Evolutionary conservation across 192 early-diverging fungal genomes (phyloP).

Genomic region (Glomus cerebriforme): DNA sequence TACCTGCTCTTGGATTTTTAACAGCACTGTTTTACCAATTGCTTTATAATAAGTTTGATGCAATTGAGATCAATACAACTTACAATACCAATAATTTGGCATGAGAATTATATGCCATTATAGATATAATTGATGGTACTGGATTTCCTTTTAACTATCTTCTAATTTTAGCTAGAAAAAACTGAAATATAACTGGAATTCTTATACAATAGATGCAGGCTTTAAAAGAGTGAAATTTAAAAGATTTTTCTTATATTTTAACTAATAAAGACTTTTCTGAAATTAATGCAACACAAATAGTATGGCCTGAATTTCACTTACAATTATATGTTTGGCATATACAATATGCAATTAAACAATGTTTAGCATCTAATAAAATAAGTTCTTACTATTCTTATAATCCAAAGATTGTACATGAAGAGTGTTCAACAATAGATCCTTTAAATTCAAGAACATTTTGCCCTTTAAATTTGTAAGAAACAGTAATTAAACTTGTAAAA

Average conservation of each 20-base stretch:
- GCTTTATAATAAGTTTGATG: no score
- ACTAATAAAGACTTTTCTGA: constrained; percentile 12
- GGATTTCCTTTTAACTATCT: constrained; percentile 6
- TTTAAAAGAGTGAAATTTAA: background rate
- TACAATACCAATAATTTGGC: background rate
- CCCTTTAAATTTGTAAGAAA: background rate
- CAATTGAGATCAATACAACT: no score
- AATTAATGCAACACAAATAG: constrained; percentile 5
- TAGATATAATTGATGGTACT: background rate
- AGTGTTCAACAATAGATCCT: background rate
- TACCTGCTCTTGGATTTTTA: no score
- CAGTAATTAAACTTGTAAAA: background rate
- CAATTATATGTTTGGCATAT: background rate
- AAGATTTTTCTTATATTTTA: background rate
- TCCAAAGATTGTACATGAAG: background rate
- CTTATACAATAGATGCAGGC: background rate
- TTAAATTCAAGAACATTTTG: background rate
- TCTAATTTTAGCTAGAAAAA: background rate
- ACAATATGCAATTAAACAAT: background rate
- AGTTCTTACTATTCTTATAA: background rate
- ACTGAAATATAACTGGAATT: background rate
- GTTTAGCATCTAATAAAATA: background rate
- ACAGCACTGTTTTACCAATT: no score
- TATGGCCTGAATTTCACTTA: background rate
- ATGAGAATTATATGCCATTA: constrained; percentile 1